Evolutionary conservation across 495 filamentous ascomycete genomes (phyloP).

Genomic region (Aspergillus wentii): DNA sequence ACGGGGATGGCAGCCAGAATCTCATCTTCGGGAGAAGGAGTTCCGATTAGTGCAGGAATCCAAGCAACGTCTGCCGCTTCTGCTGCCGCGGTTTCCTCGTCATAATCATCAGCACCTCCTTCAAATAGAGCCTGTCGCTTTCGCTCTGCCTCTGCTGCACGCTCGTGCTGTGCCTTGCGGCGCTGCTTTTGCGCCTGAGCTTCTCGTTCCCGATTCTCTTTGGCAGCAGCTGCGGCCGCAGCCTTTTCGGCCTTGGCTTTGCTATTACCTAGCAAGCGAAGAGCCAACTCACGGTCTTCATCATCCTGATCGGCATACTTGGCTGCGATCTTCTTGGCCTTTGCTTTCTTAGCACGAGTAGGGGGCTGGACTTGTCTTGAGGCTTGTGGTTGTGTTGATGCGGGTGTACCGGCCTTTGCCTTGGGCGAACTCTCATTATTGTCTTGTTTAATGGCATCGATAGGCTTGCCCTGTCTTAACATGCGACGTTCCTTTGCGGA

Average conservation of each 20-base stretch:
- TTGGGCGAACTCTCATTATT: constrained; percentile 6
- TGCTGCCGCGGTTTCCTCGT: constrained; percentile 44
- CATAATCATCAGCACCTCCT: constrained; percentile 53
- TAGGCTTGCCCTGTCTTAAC: constrained; percentile 40
- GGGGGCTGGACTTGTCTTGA: constrained; percentile 27
- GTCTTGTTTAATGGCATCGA: constrained; percentile 14
- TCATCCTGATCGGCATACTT: constrained; percentile 97
- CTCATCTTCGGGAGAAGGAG: constrained; percentile 74
- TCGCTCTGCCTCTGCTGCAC: constrained; percentile 56
- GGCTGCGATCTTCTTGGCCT: constrained; percentile 78
- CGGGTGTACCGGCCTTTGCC: constrained; percentile 6
- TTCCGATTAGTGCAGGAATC: constrained; percentile 73
- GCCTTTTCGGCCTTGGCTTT: constrained; percentile 49
- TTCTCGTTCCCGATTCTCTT: constrained; percentile 55
- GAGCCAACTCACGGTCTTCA: constrained; percentile 78
- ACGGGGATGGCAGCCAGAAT: constrained; percentile 86
- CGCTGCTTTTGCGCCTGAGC: constrained; percentile 62
- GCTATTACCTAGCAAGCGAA: constrained; percentile 73
- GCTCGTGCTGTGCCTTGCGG: constrained; percentile 71
- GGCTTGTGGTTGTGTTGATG: constrained; percentile 24
- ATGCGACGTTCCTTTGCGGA: constrained; percentile 47
- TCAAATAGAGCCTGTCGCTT: constrained; percentile 54
- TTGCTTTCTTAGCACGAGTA: constrained; percentile 77
- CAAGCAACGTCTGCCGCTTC: constrained; percentile 47
- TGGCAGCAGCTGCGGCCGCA: constrained; percentile 43